Percentiles rank a stretch among this genome's conserved stretches.
Evolutionary conservation across 148 eudicot species (phyloP).

Genomic region (Rhododendron ovatum): DNA sequence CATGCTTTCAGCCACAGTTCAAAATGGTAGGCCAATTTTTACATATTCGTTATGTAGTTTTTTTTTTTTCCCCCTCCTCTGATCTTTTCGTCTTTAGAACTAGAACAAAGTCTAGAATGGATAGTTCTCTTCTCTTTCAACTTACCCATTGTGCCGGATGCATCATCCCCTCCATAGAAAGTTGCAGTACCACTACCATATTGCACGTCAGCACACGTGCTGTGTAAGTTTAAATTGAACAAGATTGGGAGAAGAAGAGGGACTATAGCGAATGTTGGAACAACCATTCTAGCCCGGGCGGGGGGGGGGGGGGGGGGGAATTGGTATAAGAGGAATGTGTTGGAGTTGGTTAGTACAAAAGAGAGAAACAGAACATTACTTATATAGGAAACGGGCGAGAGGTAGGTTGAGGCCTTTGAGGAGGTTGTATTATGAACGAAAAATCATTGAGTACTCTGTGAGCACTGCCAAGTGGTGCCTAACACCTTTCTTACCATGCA

Average conservation of each 20-base stretch:
- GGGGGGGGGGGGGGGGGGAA: too few species aligned
- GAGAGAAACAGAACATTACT: not conserved
- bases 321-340: too few species aligned
- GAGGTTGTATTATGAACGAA: too few species aligned
- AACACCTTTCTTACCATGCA: too few species aligned
- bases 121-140: not conserved
- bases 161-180: conserved; percentile 67
- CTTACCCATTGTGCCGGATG: not conserved
- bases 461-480: too few species aligned
- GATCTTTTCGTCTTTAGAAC: too few species aligned
- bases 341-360: not conserved
- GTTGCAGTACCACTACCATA: conserved; percentile 54
- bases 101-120: not conserved
- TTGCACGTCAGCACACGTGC: conserved; percentile 45
- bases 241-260: conserved; percentile 20
- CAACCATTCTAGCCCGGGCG: conserved; percentile 41
- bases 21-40: not conserved
- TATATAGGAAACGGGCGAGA: not conserved
- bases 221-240: conserved; percentile 25
- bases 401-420: not conserved
- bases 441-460: too few species aligned
- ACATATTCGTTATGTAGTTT: not conserved
- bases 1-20: not conserved
- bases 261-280: conserved; percentile 17
- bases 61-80: too few species aligned